Percentiles rank a stretch among this genome's conserved stretches.
Conservation (phyloP, 1,284 basidiomycete species). For the Apiotrichum montevideense region DNA sequence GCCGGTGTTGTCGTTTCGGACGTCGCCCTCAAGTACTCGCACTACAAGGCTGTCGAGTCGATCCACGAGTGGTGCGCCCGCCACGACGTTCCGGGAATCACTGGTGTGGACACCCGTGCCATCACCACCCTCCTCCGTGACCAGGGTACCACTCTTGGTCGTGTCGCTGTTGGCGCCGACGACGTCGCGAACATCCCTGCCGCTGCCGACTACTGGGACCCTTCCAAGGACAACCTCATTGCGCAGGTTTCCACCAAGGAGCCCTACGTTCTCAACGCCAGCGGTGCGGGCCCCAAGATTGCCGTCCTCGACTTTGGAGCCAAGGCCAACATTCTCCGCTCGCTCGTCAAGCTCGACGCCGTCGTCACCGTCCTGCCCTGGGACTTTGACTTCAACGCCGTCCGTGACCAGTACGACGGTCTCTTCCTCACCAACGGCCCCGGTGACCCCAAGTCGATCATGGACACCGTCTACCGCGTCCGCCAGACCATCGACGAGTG, state of each 20-base stretch:
- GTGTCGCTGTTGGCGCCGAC: slow-evolving; percentile 77
- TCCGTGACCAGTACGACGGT: slow-evolving; percentile 87
- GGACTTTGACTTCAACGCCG: slow-evolving; percentile 90
- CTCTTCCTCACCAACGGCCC: slow-evolving; percentile 96
- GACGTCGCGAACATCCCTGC: slow-evolving; percentile 57
- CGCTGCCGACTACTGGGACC: slow-evolving; percentile 80
- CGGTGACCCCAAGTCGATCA: slow-evolving; percentile 85
- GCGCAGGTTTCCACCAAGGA: slow-evolving; percentile 82
- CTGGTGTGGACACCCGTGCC: slow-evolving; percentile 95
- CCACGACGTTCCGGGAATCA: slow-evolving; percentile 84
- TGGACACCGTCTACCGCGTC: slow-evolving; percentile 74
- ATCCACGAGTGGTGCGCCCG: slow-evolving; percentile 90
- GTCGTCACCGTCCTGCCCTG: slow-evolving; percentile 93
- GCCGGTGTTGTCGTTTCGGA: slow-evolving; percentile 90
- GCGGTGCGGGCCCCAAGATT: slow-evolving; percentile 73
- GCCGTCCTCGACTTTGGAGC: slow-evolving; percentile 95
- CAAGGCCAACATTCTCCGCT: slow-evolving; percentile 94
- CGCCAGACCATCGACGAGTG: slow-evolving; percentile 77
- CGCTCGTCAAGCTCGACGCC: slow-evolving; percentile 82
- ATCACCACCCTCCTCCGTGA: slow-evolving; percentile 90
- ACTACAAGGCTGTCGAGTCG: slow-evolving; percentile 89
- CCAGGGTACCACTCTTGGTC: slow-evolving; percentile 93
- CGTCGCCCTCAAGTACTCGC: slow-evolving; percentile 89
- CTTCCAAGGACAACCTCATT: slow-evolving; percentile 84
- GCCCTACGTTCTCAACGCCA: slow-evolving; percentile 80